Evolutionary conservation across 2,329 filamentous ascomycete species (phyloP).

Genomic region (Stemphylium beticola): DNA sequence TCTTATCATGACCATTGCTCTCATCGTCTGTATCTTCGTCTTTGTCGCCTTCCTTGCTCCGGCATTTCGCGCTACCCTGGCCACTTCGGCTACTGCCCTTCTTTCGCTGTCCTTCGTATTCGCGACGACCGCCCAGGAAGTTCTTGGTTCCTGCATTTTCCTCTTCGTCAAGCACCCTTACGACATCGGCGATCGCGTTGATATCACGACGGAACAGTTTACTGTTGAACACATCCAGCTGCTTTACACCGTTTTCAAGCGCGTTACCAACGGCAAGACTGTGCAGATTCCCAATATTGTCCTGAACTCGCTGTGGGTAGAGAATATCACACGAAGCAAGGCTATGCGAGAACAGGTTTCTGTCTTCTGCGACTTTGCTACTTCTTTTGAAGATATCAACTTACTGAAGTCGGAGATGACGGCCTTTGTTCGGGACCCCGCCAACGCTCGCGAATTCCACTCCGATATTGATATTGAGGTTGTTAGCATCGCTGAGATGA

Average conservation of each 20-base stretch:
- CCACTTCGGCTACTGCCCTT: constrained; percentile 88
- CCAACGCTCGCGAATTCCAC: constrained; percentile 91
- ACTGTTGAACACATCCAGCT: constrained; percentile 94
- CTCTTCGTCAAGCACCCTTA: constrained; percentile 98
- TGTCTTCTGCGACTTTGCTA: constrained; percentile 83
- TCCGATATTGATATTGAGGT: constrained; percentile 81
- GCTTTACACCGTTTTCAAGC: constrained; percentile 89
- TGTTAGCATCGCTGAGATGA: constrained; percentile 78
- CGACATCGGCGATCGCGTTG: constrained; percentile 93
- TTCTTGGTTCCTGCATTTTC: constrained; percentile 98
- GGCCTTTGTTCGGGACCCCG: constrained; percentile 78
- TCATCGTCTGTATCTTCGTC: constrained; percentile 81
- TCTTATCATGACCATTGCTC: constrained; percentile 79
- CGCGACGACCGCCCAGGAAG: constrained; percentile 87
- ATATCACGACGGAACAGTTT: constrained; percentile 73
- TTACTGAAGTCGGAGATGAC: constrained; percentile 84
- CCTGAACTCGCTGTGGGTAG: constrained; percentile 91
- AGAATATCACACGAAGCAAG: constrained; percentile 89
- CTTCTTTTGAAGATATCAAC: constrained; percentile 87
- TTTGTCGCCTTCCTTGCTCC: constrained; percentile 90
- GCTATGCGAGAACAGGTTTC: constrained; percentile 87
- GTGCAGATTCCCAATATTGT: constrained; percentile 88
- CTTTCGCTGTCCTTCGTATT: constrained; percentile 98
- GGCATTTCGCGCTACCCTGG: constrained; percentile 82
- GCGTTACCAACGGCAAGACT: constrained; percentile 80